Evolutionary conservation across 1,284 basidiomycete species (phyloP), one percentile per base, ranked within the genome.

Genomic region (Fomes fomentarius): DNA sequence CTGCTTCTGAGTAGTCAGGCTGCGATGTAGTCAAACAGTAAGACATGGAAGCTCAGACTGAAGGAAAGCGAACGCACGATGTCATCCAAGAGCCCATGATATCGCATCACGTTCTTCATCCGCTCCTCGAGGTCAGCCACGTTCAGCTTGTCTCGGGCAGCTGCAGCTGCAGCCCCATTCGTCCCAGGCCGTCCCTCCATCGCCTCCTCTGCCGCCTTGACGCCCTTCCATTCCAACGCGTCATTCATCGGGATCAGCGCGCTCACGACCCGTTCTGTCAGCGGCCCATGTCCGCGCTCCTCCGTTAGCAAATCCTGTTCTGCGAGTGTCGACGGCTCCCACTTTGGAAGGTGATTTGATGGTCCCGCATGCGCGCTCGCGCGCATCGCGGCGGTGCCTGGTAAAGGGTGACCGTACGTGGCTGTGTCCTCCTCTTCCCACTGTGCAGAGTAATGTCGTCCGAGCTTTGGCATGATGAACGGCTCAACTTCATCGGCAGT

Each of bases 381-480:
- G 59, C 72, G 61, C 57, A 68, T 48, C 25, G 70, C 66, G 31
- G 69, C 66, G 19, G 78, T 75, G 4, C 73, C 71, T 8, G 77
- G 74, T 8, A 80, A 64, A 22, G 78, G 73, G 2, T 66, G 68
- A 31, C 77, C 76, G 53, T 78, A 78, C n/a, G 76, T 58, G 7
- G 80, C 78, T 6, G 78, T 78, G 69, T 98, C 96, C 68, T 94
- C 89, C 60, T 96, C 93, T 58, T 94, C 93, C 95, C 96, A 98
- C 1, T 89, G 77, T 49, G 96, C 90, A 24, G 84, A 78, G 67
- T 97, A 98, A 73, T 96, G 94, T 60, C 87, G 79, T 7, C 96
- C 96, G 1, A 96, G 80, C 54, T 89, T 84, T 7, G 96, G 95
- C 73, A 96, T 84, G 38, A 93, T 75, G 65, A 87, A 96, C 0